Base-by-base conservation (phyloP, 345 rosid genomes). In the Cardamine occulta region DNA sequence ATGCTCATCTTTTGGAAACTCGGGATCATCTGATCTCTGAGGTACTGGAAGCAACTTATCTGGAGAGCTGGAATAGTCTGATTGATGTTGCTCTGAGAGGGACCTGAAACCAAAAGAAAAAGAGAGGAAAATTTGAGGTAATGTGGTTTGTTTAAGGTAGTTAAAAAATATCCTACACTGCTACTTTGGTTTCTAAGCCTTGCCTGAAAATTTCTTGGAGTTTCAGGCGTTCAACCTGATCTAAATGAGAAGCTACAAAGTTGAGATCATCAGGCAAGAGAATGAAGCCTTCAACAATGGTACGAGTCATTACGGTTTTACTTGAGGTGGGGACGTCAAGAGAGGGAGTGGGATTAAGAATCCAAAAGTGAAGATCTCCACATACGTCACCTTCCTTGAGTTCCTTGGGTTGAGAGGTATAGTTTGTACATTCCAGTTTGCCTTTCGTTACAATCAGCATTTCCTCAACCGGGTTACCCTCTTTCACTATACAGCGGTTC, bases 371-470 rank as follows among this genome's bases (percentile, higher is more conserved):
- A 76, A 88, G 86, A 32, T 89, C 96, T 45, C 91, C 93, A 42
- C 88, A 84, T 72, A 89, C 80, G 47, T 86, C 93, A 59, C 93
- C 86, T 4, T 81, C 83, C 17, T 74, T 40, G 21, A 89, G 83
- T n/a, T n/a, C n/a, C n/a, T n/a, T n/a, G n/a, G n/a, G n/a, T 39
- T 17, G 1, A 59, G 14, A 83, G 7, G 79, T 54, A 24, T 83
- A 77, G 17, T n/a, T 70, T 15, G 26, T 13, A 40, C 72, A 73
- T 66, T 6, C 55, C 2, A 82, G 77, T 3, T 13, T 7, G 0
- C 82, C 82, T 74, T 34, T 74, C 4, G 80, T 77, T 44, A 80
- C 72, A 48, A 83, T 74, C 7, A 83, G 34, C 80, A 83, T 80
- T 45, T 80, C 78, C 39, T 47, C 73, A 8, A 80, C 77, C 0